These are phyloP conservation scores for Hypocreales sp. DNA, from an alignment of 2,329 filamentous ascomycete genomes.

Conservation along the genomic window DNA sequence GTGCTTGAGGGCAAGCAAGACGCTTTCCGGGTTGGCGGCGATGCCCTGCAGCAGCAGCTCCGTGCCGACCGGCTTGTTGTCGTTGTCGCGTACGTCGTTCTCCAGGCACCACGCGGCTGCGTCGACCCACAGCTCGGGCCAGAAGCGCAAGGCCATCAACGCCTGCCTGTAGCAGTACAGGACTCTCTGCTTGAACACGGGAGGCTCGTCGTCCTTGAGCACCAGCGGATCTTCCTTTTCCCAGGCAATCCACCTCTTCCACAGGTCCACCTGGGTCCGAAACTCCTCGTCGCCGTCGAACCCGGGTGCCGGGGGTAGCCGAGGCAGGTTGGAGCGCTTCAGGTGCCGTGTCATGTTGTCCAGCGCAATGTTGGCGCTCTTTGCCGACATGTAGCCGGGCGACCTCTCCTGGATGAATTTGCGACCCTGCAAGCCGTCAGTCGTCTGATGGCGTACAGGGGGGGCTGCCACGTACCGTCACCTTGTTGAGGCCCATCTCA, in stretches of 20 bases:
- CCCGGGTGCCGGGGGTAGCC: slow-evolving; percentile 66
- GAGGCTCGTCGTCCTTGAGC: slow-evolving; percentile 64
- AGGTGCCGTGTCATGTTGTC: slow-evolving; percentile 74
- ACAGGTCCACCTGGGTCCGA: slow-evolving; percentile 67
- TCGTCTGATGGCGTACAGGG: slow-evolving; percentile 2
- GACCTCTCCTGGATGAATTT: slow-evolving; percentile 92
- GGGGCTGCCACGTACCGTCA: slow-evolving; percentile 46
- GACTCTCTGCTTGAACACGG: slow-evolving; percentile 61
- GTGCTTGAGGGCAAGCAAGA: slow-evolving; percentile 75
- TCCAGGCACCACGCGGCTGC: slow-evolving; percentile 85
- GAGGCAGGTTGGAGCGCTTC: slow-evolving; percentile 61
- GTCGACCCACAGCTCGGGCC: slow-evolving; percentile 92
- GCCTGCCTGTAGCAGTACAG: slow-evolving; percentile 89
- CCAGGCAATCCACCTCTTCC: slow-evolving; percentile 91
- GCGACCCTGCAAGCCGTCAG: slow-evolving; percentile 46
- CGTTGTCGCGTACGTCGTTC: slow-evolving; percentile 51
- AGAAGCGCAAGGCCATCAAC: slow-evolving; percentile 83
- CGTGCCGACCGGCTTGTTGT: slow-evolving; percentile 43
- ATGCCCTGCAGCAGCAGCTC: slow-evolving; percentile 73
- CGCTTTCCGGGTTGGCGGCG: slow-evolving; percentile 83
- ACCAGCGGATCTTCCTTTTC: slow-evolving; percentile 88
- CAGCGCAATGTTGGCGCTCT: slow-evolving; percentile 78
- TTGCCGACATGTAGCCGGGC: slow-evolving; percentile 88
- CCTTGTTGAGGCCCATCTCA: slow-evolving; percentile 85
- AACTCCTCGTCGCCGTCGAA: slow-evolving; percentile 83